These are phyloP conservation scores for Trichoderma citrinoviride DNA, from an alignment of 2,329 filamentous ascomycete genomes.

Conservation along the genomic window DNA sequence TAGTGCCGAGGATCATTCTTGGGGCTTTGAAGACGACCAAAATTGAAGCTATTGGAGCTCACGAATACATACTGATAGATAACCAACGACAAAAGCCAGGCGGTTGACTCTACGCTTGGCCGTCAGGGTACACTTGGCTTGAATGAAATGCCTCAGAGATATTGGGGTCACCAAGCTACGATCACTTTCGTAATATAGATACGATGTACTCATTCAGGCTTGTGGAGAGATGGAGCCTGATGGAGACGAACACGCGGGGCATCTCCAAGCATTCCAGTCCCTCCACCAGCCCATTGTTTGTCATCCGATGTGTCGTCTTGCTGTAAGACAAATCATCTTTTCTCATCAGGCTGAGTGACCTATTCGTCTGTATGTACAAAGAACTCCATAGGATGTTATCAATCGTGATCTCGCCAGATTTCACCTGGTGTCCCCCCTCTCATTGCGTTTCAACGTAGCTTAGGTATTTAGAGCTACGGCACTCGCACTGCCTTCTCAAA, in stretches of 20 bases:
- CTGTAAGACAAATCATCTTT: neutral
- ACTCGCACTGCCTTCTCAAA: too few relatives aligned
- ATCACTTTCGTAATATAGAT: neutral
- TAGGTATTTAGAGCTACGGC: too few relatives aligned
- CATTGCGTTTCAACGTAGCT: too few relatives aligned
- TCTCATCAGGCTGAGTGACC: too few relatives aligned
- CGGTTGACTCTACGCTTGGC: too few relatives aligned
- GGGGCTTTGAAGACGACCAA: neutral
- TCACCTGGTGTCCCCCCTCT: too few relatives aligned
- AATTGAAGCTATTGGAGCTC: neutral
- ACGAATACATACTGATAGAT: neutral
- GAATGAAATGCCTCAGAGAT: neutral
- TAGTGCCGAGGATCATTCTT: constrained; percentile 26
- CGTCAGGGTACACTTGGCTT: too few relatives aligned
- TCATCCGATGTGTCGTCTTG: neutral
- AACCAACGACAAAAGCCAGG: neutral
- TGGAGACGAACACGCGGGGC: neutral
- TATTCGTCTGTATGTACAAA: too few relatives aligned
- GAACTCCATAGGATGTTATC: too few relatives aligned
- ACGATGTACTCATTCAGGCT: neutral
- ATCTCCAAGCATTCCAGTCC: neutral
- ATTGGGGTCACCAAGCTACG: neutral
- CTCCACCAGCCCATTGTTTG: neutral
- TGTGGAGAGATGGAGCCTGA: neutral
- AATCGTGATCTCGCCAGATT: too few relatives aligned